phyloP scores from a whole-genome alignment of 768 basidiomycete genomes.

The Paxillus rubicundulus region DNA sequence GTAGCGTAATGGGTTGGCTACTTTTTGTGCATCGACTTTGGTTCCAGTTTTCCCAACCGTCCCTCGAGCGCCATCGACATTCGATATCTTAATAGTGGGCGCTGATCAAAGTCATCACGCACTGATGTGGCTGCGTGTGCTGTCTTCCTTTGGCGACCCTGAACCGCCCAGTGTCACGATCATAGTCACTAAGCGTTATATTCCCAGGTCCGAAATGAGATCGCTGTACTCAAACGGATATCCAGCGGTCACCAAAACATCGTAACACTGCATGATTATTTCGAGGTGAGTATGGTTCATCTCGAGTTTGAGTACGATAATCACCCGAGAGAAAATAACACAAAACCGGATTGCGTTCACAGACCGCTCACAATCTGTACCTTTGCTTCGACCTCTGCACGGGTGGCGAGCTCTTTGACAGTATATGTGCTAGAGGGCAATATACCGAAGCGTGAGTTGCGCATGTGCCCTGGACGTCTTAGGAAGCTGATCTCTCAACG shows the following conservation, averaged over 20 bases:
- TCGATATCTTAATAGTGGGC: slow-evolving; percentile 10
- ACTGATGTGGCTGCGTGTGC: background rate
- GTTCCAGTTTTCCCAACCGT: background rate
- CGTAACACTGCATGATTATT: slow-evolving; percentile 94
- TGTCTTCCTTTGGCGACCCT: slow-evolving; percentile 7
- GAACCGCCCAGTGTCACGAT: slow-evolving; percentile 9
- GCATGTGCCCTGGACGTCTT: background rate
- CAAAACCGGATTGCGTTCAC: background rate
- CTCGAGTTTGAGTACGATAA: background rate
- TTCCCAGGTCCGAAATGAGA: slow-evolving; percentile 90
- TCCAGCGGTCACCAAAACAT: slow-evolving; percentile 89
- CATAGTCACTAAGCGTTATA: slow-evolving; percentile 7
- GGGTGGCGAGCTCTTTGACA: slow-evolving; percentile 97
- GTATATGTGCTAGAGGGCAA: slow-evolving; percentile 96
- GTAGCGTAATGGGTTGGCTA: background rate
- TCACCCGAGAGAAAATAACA: background rate
- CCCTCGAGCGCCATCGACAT: slow-evolving; percentile 9
- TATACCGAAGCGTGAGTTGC: slow-evolving; percentile 85
- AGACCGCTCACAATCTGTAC: slow-evolving; percentile 92
- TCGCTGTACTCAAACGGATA: slow-evolving; percentile 88
- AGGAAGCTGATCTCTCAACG: slow-evolving; percentile 26
- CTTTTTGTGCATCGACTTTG: background rate
- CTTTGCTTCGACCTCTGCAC: slow-evolving; percentile 96
- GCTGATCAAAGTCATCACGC: slow-evolving; percentile 14
- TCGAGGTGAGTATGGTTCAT: slow-evolving; percentile 61